Evolutionary conservation across 768 basidiomycete genomes (phyloP).

Genomic region (Dentipellis fragilis): DNA sequence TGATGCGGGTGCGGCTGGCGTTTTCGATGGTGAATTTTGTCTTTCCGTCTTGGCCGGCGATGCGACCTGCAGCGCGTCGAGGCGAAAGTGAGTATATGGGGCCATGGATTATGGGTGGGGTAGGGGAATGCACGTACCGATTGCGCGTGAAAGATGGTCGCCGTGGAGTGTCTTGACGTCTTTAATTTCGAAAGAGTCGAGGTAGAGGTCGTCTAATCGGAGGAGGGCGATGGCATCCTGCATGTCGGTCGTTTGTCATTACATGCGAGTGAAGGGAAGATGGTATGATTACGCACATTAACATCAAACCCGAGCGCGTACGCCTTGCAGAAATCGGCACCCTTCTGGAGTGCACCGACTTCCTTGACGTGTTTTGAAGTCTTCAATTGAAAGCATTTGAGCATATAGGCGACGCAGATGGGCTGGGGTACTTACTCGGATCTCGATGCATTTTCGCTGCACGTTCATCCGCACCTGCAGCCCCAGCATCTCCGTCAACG

Average conservation of each 20-base stretch:
- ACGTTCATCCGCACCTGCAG: slow-evolving; percentile 98
- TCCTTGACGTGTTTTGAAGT: slow-evolving; percentile 94
- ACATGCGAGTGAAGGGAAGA: not conserved
- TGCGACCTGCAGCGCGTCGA: slow-evolving; percentile 58
- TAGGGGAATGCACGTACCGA: slow-evolving; percentile 42
- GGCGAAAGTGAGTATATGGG: slow-evolving; percentile 5
- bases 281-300: slow-evolving; percentile 45
- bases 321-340: slow-evolving; percentile 94
- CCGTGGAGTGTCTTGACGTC: slow-evolving; percentile 98
- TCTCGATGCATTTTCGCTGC: slow-evolving; percentile 79
- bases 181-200: slow-evolving; percentile 98
- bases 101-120: not conserved
- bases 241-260: not conserved
- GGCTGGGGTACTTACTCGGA: slow-evolving; percentile 45
- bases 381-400: slow-evolving; percentile 26
- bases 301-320: slow-evolving; percentile 93
- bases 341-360: slow-evolving; percentile 88
- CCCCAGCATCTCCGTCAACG: slow-evolving; percentile 88
- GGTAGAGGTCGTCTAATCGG: slow-evolving; percentile 91
- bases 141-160: slow-evolving; percentile 96
- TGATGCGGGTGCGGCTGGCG: slow-evolving; percentile 91
- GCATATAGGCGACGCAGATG: not conserved
- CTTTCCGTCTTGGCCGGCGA: slow-evolving; percentile 97
- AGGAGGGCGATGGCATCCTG: slow-evolving; percentile 94
- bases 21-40: slow-evolving; percentile 99